phyloP scores from a whole-genome alignment of 352 stramenopile species.

The Globisporangium nodosum region DNA sequence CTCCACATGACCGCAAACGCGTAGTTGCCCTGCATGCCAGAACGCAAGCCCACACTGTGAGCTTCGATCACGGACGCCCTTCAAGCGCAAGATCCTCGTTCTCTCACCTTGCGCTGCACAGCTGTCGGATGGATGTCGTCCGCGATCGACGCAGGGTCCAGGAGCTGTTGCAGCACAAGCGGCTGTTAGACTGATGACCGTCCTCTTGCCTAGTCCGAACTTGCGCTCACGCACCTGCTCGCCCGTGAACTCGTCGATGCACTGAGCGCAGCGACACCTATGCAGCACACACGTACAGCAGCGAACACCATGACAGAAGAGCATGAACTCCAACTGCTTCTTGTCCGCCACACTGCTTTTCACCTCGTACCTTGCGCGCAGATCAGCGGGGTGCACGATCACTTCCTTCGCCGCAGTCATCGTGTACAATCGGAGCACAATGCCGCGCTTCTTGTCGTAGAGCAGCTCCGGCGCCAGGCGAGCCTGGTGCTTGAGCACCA shows the following conservation, averaged over 20 bases:
- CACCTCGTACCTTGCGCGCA: slow-evolving; percentile 53
- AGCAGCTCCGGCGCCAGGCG: slow-evolving; percentile 68
- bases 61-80: background rate
- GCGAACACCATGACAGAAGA: background rate
- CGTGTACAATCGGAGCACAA: slow-evolving; percentile 76
- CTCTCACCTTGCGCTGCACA: slow-evolving; percentile 73
- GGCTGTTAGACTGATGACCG: background rate
- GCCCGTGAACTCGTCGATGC: slow-evolving; percentile 85
- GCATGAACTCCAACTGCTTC: background rate
- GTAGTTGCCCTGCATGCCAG: slow-evolving; percentile 92
- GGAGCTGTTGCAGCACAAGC: slow-evolving; percentile 30
- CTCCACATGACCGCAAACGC: slow-evolving; percentile 96
- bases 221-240: slow-evolving; percentile 43
- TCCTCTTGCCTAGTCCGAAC: background rate
- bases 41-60: slow-evolving; percentile 11
- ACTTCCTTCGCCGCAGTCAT: slow-evolving; percentile 66
- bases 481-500: slow-evolving; percentile 70
- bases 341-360: background rate
- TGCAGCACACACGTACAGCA: background rate
- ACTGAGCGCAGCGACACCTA: slow-evolving; percentile 81
- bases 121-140: slow-evolving; percentile 78
- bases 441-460: slow-evolving; percentile 72
- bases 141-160: slow-evolving; percentile 61
- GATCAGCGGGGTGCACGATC: slow-evolving; percentile 63
- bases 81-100: too few relatives aligned